Evolutionary conservation across 2,329 filamentous ascomycete species (phyloP).

Genomic region (Trichoderma cornu-damae): DNA sequence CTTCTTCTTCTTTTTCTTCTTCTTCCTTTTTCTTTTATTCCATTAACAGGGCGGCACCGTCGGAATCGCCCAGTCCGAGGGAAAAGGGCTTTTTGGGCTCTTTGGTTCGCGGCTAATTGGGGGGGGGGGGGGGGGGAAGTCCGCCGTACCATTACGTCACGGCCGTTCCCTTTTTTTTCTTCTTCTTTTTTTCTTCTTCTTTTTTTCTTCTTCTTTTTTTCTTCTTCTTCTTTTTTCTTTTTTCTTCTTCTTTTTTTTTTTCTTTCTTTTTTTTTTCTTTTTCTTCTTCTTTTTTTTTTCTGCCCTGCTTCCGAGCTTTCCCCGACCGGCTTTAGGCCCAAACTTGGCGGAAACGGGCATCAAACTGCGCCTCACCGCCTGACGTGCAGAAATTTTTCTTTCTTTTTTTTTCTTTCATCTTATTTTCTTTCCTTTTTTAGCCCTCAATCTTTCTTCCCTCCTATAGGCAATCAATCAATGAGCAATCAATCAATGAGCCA

Average conservation of each 20-base stretch:
- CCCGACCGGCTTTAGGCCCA: neutral
- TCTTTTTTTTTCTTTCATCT: slow-evolving; percentile 13
- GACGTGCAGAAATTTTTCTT: slow-evolving; percentile 20
- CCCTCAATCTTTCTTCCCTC: too few species aligned
- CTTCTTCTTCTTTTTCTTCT: too few species aligned
- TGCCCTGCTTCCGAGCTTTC: slow-evolving; percentile 11
- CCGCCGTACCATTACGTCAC: slow-evolving; percentile 15
- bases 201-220: neutral
- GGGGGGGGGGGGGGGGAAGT: too few species aligned
- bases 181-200: neutral
- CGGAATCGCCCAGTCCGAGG: neutral
- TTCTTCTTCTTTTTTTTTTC: neutral
- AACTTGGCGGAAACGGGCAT: neutral
- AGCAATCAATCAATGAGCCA: too few species aligned
- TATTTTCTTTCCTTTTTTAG: too few species aligned
- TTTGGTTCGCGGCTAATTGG: slow-evolving; percentile 10
- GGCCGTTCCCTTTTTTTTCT: neutral
- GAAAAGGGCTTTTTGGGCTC: neutral
- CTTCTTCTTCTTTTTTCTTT: neutral
- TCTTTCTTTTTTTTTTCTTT: neutral
- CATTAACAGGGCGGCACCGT: too few species aligned
- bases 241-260: too few species aligned
- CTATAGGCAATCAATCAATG: too few species aligned
- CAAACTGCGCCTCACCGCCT: slow-evolving; percentile 21
- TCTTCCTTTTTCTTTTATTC: too few species aligned